phyloP scores from a whole-genome alignment of 2,329 filamentous ascomycete genomes.

The Pseudogymnoascus sp. region DNA sequence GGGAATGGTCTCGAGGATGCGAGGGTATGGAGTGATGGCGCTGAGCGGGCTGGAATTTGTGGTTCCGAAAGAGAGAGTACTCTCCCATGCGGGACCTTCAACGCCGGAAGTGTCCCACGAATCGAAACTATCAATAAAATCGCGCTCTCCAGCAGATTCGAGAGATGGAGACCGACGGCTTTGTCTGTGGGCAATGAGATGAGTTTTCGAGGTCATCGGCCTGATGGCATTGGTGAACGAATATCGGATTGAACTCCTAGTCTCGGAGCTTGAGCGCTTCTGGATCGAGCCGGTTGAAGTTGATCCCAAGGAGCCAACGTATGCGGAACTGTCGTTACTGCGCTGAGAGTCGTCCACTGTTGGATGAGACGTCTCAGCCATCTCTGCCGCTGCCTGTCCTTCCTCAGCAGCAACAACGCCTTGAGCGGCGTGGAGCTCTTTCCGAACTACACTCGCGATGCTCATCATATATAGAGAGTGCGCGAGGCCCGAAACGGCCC shows the following conservation, averaged over 20 bases:
- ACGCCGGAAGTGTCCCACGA: conserved; percentile 66
- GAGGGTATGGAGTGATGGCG: conserved; percentile 31
- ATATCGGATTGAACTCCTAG: conserved; percentile 39
- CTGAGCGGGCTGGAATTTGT: conserved; percentile 29
- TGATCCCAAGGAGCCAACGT: conserved; percentile 19
- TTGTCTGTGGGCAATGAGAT: conserved; percentile 39
- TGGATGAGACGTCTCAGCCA: conserved; percentile 11
- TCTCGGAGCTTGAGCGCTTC: conserved; percentile 37
- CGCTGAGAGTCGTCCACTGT: conserved; percentile 10
- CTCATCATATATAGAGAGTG: conserved; percentile 24
- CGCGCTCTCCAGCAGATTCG: conserved; percentile 31
- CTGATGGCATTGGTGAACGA: conserved; percentile 42
- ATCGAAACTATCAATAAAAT: conserved; percentile 52
- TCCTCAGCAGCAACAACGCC: not conserved
- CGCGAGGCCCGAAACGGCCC: conserved; percentile 22
- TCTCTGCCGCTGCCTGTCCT: not conserved
- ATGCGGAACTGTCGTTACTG: conserved; percentile 14
- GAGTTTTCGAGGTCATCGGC: conserved; percentile 48
- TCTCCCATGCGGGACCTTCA: conserved; percentile 46
- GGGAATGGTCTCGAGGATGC: conserved; percentile 62
- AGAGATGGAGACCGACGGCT: conserved; percentile 38
- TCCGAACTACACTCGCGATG: conserved; percentile 22
- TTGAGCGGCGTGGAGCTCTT: conserved; percentile 17
- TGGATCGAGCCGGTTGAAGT: conserved; percentile 37
- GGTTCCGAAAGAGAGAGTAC: conserved; percentile 45